Percentiles rank a stretch among this genome's conserved stretches.
phyloP scores from a whole-genome alignment of 352 stramenopile genomes.

The Globisporangium carolinianum region DNA sequence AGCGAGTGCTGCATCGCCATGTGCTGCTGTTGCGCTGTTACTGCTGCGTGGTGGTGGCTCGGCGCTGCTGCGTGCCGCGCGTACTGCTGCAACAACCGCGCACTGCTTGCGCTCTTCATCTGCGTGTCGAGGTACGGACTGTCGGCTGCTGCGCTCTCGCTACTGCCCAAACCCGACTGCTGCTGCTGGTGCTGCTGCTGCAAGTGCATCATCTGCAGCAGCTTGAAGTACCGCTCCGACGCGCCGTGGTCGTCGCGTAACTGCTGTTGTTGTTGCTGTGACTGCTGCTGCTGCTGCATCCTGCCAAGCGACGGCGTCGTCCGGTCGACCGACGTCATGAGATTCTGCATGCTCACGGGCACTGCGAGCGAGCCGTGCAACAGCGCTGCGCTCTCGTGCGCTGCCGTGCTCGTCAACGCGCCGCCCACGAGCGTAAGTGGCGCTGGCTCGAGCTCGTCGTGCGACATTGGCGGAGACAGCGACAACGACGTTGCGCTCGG shows the following conservation, averaged over 20 bases:
- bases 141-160: constrained; percentile 16
- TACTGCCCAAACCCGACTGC: constrained; percentile 16
- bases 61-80: constrained; percentile 13
- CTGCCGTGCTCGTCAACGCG: constrained; percentile 1
- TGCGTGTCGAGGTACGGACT: constrained; percentile 48
- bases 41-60: constrained; percentile 20
- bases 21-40: constrained; percentile 20
- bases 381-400: neutral
- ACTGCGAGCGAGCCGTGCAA: constrained; percentile 2
- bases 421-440: constrained; percentile 1
- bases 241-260: constrained; percentile 39
- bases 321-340: constrained; percentile 7
- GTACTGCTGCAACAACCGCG: constrained; percentile 39
- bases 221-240: constrained; percentile 74
- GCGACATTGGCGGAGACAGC: neutral
- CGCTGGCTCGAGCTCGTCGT: constrained; percentile 12
- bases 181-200: constrained; percentile 76
- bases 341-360: constrained; percentile 8
- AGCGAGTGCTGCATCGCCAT: constrained; percentile 50
- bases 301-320: constrained; percentile 18
- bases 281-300: constrained; percentile 30
- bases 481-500: constrained; percentile 10
- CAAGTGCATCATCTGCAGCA: constrained; percentile 82
- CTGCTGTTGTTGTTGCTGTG: constrained; percentile 22
- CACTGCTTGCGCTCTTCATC: constrained; percentile 30